Evolutionary conservation across 2,329 filamentous ascomycete genomes (phyloP), one percentile per base, ranked within the genome.

Genomic region (Nigrospora osmanthi): DNA sequence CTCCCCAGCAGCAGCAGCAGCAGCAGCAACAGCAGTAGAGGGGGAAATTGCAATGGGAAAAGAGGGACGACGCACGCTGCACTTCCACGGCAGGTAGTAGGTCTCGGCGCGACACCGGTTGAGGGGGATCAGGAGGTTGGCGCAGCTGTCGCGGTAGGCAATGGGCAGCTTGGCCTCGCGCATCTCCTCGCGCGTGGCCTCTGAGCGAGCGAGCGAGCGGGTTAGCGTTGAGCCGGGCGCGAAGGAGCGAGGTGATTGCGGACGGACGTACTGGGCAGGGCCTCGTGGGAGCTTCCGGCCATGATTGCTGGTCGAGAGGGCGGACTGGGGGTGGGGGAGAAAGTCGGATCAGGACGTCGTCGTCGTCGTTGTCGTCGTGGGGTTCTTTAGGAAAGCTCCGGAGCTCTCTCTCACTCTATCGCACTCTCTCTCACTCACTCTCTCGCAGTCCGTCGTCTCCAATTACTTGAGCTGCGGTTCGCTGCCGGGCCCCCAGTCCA

Each of bases 71-170:
- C 85, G 57, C 78, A 97, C 93, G 79, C 87, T 81, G 69, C 93
- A 98, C 78, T 95, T 96, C 93, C 93, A 98, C 15, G 90, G 90
- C 59, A 96, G 72, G 68, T 95, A 98, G 74, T 86, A 97, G 52
- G 89, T 86, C 57, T 94, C 85, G 69, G 81, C 79, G 51, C 93
- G 89, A 78, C 93, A 98, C 62, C 86, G 85, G 74, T 98, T 98
- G 57, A 98, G 78, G 14, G 93, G 93, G 52, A 97, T 96, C 51
- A 97, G 75, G 39, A 98, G 85, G 69, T 93, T 83, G 51, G 90
- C 93, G 73, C 93, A 98, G 71, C 84, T 90, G 71, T 98, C 93
- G 65, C 93, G 82, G 78, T 98, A 98, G 58, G 86, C 78, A 44
- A 97, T 70, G 12, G 93, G 91, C 42, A 97, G 78, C 62, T 81